Conservation (phyloP, 768 basidiomycete genomes). For the Leccinum boreale region DNA sequence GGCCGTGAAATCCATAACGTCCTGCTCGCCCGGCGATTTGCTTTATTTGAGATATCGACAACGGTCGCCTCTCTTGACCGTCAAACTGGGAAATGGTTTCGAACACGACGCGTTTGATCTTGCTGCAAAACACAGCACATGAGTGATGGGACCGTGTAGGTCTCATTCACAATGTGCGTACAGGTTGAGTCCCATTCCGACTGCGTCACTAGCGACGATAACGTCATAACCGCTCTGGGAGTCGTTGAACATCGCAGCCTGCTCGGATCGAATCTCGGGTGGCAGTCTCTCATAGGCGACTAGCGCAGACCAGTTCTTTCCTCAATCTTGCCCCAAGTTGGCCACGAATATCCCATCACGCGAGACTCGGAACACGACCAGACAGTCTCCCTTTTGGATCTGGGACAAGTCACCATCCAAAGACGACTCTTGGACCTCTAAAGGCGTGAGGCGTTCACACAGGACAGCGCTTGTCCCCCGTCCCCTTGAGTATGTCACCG, state of each 20-base stretch:
- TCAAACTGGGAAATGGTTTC: too few relatives aligned
- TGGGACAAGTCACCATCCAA: too few relatives aligned
- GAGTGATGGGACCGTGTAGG: too few relatives aligned
- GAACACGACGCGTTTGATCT: too few relatives aligned
- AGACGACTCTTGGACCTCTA: slow-evolving; percentile 55
- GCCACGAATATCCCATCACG: slow-evolving; percentile 70
- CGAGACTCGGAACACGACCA: slow-evolving; percentile 87
- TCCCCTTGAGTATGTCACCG: slow-evolving; percentile 65
- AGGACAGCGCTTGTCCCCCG: slow-evolving; percentile 78
- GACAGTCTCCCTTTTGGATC: slow-evolving; percentile 68
- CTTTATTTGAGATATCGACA: too few relatives aligned
- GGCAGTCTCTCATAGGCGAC: slow-evolving; percentile 92
- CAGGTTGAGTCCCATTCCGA: too few relatives aligned
- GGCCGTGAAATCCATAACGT: too few relatives aligned
- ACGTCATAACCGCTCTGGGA: slow-evolving; percentile 69
- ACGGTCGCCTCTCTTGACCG: too few relatives aligned
- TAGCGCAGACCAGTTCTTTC: slow-evolving; percentile 63
- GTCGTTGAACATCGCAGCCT: slow-evolving; percentile 90
- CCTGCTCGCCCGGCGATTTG: too few relatives aligned
- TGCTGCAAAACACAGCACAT: too few relatives aligned
- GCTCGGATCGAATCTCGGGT: slow-evolving; percentile 88
- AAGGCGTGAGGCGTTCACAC: slow-evolving; percentile 85
- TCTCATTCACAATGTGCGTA: too few relatives aligned
- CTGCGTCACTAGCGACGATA: too few relatives aligned
- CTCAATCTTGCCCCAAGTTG: slow-evolving; percentile 65